Base-by-base conservation (phyloP, 73 alveolate species). In the Paramecium caudatum region DNA sequence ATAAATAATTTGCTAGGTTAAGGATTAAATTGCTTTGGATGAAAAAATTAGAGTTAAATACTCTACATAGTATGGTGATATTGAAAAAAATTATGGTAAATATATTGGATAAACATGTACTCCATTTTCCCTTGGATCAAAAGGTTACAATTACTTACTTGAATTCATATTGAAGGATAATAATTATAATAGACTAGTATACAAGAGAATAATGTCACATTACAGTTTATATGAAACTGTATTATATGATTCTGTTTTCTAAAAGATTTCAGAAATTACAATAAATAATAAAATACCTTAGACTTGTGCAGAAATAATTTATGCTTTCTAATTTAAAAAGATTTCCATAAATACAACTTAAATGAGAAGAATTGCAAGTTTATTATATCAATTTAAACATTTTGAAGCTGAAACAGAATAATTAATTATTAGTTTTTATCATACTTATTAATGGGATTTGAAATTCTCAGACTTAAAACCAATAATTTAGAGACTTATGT, bases 41-140 rank as follows among this genome's bases (percentile, higher is more conserved):
- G 80, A 55, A 23, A 55, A 55, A 43, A 32, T 74, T 0, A 74
- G 19, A 15, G 65, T 74, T 1, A 74, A 74, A 41, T 74, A 74
- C 43, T 15, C 43, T 19, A 74, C 88, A 39, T 74, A 74, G 43
- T 74, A 74, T 74, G 88, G 88, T 15, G 62, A 41, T 15, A 39
- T 74, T 74, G 88, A 74, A 15, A 74, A 74, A 47, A 39, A 74
- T 74, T 45, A 41, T 45, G 47, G 88, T 6, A 27, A 74, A 45
- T 74, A 74, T 15, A 30, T 74, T 37, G 19, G 16, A 34, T 16
- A 45, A 45, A 74, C 62, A 0, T 23, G 39, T 25, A 16, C 47
- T 13, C 12, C 4, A 15, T 37, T 10, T 10, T 74, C 88, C 7
- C 6, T 74, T 27, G 88, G 88, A 23, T 37, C 62, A 0, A 23